These are phyloP conservation scores for Lycium ferocissimum DNA, from an alignment of 257 asterid genomes.

Conservation along the genomic window DNA sequence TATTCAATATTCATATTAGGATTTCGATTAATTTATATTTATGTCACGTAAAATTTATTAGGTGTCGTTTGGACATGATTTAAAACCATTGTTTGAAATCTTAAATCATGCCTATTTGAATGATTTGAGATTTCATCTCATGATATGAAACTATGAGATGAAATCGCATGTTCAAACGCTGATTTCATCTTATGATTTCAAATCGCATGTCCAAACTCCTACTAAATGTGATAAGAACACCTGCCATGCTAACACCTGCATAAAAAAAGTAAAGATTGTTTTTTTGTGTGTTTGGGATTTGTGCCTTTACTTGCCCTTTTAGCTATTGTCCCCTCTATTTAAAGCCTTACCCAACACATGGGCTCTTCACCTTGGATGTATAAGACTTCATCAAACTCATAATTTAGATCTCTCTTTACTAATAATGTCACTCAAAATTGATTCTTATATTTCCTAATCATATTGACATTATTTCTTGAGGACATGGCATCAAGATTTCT, in stretches of 20 bases:
- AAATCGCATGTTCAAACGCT: no score
- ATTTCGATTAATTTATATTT: not conserved
- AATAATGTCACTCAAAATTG: not conserved
- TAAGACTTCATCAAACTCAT: constrained; percentile 4
- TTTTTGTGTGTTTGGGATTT: constrained; percentile 24
- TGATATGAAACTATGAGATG: no score
- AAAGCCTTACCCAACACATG: constrained; percentile 32
- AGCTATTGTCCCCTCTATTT: constrained; percentile 24
- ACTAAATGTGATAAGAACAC: no score
- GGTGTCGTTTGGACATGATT: no score
- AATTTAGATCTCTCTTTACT: constrained; percentile 9
- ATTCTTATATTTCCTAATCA: not conserved
- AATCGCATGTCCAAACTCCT: no score
- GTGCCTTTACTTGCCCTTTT: constrained; percentile 32
- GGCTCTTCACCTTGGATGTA: not conserved
- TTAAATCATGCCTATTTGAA: no score
- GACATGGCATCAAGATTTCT: not conserved
- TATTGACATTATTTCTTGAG: not conserved
- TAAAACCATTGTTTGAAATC: no score
- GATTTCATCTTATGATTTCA: no score
- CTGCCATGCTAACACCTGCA: not conserved
- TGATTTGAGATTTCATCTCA: no score
- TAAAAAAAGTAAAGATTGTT: not conserved
- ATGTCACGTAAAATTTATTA: not conserved
- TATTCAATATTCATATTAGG: not conserved